phyloP scores from a whole-genome alignment of 1,284 basidiomycete species.

The Trichosporon ovoides region DNA sequence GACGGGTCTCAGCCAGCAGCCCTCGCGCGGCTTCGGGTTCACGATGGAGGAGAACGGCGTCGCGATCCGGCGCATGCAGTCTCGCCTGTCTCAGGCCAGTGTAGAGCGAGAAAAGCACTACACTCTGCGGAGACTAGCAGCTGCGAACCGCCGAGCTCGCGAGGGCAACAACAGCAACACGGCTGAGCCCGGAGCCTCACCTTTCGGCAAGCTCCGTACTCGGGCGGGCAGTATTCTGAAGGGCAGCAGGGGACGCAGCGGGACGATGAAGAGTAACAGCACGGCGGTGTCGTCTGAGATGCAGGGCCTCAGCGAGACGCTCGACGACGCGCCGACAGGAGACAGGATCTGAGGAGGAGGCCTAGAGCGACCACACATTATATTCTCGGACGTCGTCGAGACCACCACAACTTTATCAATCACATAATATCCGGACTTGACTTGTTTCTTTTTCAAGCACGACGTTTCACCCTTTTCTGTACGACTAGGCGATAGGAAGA shows the following conservation, averaged over 20 bases:
- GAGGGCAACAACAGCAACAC: neutral
- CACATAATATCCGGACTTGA: no score
- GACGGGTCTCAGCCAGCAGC: slow-evolving; percentile 63
- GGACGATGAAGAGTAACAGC: slow-evolving; percentile 11
- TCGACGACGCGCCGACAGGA: no score
- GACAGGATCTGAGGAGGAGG: no score
- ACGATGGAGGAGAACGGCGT: slow-evolving; percentile 76
- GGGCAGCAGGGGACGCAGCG: slow-evolving; percentile 8
- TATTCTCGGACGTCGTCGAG: no score
- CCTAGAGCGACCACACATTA: no score
- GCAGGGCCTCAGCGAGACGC: neutral
- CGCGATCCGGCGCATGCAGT: slow-evolving; percentile 53
- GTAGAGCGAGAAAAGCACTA: slow-evolving; percentile 10
- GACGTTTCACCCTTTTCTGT: neutral
- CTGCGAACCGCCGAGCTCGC: slow-evolving; percentile 6
- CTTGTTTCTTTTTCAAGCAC: no score
- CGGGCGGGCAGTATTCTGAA: slow-evolving; percentile 17
- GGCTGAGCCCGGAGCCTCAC: neutral
- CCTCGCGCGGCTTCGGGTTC: slow-evolving; percentile 75
- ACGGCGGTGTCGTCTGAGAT: slow-evolving; percentile 8
- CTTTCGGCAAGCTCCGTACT: slow-evolving; percentile 14
- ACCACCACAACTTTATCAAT: no score
- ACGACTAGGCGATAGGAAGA: neutral
- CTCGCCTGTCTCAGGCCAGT: slow-evolving; percentile 41
- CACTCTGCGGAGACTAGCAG: slow-evolving; percentile 13